phyloP scores from a whole-genome alignment of 2,329 filamentous ascomycete species.

The Orbilia oligospora region DNA sequence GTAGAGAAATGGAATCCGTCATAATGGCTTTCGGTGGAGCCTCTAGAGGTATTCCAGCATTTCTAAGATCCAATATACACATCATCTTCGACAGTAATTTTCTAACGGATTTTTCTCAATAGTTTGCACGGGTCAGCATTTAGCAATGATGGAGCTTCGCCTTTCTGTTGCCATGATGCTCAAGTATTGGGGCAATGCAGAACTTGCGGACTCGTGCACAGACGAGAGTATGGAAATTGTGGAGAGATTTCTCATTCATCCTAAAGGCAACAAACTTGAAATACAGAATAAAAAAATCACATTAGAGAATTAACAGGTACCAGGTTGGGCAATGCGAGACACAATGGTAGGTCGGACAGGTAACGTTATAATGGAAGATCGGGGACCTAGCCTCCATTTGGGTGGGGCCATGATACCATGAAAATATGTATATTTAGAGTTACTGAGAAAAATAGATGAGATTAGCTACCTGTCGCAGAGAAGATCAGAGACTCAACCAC shows the following conservation, averaged over 20 bases:
- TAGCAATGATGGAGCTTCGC: slow-evolving; percentile 13
- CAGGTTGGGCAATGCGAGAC: too few relatives aligned
- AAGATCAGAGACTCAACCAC: too few relatives aligned
- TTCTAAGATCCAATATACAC: neutral
- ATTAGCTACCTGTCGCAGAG: too few relatives aligned
- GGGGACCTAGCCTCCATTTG: too few relatives aligned
- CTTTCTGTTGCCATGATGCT: slow-evolving; percentile 3
- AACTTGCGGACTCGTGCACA: slow-evolving; percentile 36
- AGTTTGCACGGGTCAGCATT: slow-evolving; percentile 21
- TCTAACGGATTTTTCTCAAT: neutral
- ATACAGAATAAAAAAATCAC: neutral
- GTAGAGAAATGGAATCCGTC: slow-evolving; percentile 24
- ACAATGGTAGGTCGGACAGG: too few relatives aligned
- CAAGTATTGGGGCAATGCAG: neutral
- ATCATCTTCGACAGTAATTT: neutral
- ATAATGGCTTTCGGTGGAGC: slow-evolving; percentile 14
- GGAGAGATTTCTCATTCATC: neutral
- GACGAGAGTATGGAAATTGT: slow-evolving; percentile 39
- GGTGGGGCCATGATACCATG: too few relatives aligned
- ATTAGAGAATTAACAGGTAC: neutral
- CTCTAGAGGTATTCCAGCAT: slow-evolving; percentile 13
- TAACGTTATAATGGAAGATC: too few relatives aligned
- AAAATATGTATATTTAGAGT: neutral
- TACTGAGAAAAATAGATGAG: neutral
- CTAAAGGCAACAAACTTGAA: slow-evolving; percentile 24